These are phyloP conservation scores for Boechera divaricarpa DNA, from an alignment of 345 rosid species.

Conservation along the genomic window DNA sequence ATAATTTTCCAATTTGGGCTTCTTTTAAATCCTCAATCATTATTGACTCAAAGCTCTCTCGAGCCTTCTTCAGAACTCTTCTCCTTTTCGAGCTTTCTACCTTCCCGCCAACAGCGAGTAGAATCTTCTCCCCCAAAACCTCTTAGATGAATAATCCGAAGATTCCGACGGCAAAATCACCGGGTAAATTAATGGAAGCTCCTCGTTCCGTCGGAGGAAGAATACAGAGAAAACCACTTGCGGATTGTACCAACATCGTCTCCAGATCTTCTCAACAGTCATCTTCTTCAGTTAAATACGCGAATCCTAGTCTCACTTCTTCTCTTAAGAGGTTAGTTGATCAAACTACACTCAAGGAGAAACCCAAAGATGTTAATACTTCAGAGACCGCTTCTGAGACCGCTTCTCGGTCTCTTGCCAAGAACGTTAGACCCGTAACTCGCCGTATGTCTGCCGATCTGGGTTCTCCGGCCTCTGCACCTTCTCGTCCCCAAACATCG, in stretches of 20 bases:
- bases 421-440: slow-evolving; percentile 12
- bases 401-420: slow-evolving; percentile 23
- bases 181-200: slow-evolving; percentile 25
- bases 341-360: slow-evolving; percentile 40
- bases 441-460: slow-evolving; percentile 39
- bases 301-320: slow-evolving; percentile 45
- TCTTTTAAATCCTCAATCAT: not conserved
- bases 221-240: slow-evolving; percentile 40
- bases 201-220: slow-evolving; percentile 17
- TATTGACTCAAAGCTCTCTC: not conserved
- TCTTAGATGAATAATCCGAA: not conserved
- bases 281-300: slow-evolving; percentile 43
- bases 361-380: not conserved
- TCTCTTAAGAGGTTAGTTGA: slow-evolving; percentile 45
- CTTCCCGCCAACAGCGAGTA: slow-evolving; percentile 42
- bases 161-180: slow-evolving; percentile 10
- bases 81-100: slow-evolving; percentile 1
- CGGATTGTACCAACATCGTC: slow-evolving; percentile 47
- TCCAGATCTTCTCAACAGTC: slow-evolving; percentile 30
- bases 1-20: slow-evolving; percentile 12
- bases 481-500: slow-evolving; percentile 27
- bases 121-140: slow-evolving; percentile 20
- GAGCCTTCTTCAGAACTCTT: slow-evolving; percentile 32
- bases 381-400: not conserved
- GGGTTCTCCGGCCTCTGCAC: slow-evolving; percentile 24